Percentiles rank a stretch among this genome's conserved stretches.
Evolutionary conservation across 352 stramenopile genomes (phyloP).

Genomic region (Globisporangium apiculatum): DNA sequence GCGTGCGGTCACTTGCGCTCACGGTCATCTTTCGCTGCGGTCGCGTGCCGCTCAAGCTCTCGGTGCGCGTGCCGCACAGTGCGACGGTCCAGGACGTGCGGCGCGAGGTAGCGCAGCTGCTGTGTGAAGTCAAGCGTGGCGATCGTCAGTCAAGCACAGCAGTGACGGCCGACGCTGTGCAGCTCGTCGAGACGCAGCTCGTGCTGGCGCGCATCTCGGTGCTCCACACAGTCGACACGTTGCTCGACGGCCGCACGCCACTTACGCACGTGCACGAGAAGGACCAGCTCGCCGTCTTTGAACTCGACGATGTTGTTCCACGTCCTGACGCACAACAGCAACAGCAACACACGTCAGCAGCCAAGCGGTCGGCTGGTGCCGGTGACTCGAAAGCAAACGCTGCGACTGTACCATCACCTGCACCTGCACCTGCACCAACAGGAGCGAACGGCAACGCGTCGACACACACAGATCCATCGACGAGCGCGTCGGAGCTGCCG

Average conservation of each 20-base stretch:
- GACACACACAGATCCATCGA: neutral
- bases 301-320: constrained; percentile 11
- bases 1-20: constrained; percentile 57
- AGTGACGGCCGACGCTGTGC: constrained; percentile 12
- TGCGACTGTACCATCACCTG: neutral
- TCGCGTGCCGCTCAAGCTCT: constrained; percentile 70
- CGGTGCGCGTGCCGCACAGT: constrained; percentile 54
- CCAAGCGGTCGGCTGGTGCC: neutral
- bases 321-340: neutral
- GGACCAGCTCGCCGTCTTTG: constrained; percentile 64
- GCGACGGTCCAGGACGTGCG: constrained; percentile 62
- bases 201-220: constrained; percentile 53
- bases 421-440: too few relatives aligned
- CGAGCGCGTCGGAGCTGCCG: neutral
- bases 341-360: neutral
- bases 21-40: constrained; percentile 80
- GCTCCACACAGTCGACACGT: constrained; percentile 53
- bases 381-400: neutral
- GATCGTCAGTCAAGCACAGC: neutral
- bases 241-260: constrained; percentile 55
- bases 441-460: too few relatives aligned
- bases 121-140: constrained; percentile 15
- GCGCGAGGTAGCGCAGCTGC: constrained; percentile 39
- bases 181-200: constrained; percentile 17
- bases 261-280: constrained; percentile 74